These are phyloP conservation scores for Nasturtium officinale DNA, from an alignment of 345 rosid genomes.

Conservation along the genomic window DNA sequence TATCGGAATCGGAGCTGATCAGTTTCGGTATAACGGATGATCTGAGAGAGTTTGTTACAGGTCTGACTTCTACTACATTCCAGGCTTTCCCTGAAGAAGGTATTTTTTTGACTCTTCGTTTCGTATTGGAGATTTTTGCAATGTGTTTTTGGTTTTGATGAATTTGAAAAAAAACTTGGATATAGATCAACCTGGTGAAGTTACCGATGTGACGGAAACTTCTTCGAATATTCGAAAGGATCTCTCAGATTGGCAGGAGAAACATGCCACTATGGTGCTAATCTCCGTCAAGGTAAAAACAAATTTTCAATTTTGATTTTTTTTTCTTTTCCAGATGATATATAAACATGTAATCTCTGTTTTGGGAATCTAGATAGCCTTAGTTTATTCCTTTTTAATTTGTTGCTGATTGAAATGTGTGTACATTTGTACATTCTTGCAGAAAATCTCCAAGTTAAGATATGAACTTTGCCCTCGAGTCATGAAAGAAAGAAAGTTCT, in stretches of 20 bases:
- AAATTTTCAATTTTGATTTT: neutral
- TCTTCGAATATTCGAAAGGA: constrained; percentile 80
- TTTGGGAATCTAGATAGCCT: no score
- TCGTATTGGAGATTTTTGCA: neutral
- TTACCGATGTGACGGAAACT: constrained; percentile 46
- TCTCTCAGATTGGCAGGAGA: constrained; percentile 94
- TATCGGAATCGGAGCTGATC: constrained; percentile 57
- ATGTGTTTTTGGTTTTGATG: neutral
- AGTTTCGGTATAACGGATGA: constrained; percentile 82
- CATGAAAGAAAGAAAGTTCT: constrained; percentile 89
- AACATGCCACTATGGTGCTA: constrained; percentile 89
- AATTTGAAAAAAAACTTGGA: neutral
- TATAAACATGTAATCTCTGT: no score
- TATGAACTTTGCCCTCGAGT: constrained; percentile 87
- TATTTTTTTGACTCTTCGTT: constrained; percentile 11
- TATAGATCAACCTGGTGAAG: constrained; percentile 42
- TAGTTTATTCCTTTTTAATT: no score
- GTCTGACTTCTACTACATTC: constrained; percentile 73
- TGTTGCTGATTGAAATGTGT: no score
- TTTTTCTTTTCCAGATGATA: no score
- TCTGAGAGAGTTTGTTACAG: constrained; percentile 78
- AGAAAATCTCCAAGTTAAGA: constrained; percentile 81
- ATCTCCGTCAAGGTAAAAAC: constrained; percentile 72
- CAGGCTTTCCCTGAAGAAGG: constrained; percentile 81
- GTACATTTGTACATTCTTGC: constrained; percentile 41